Evolutionary conservation across 1,139 yeast species (phyloP).

Genomic region (Candida anutae): DNA sequence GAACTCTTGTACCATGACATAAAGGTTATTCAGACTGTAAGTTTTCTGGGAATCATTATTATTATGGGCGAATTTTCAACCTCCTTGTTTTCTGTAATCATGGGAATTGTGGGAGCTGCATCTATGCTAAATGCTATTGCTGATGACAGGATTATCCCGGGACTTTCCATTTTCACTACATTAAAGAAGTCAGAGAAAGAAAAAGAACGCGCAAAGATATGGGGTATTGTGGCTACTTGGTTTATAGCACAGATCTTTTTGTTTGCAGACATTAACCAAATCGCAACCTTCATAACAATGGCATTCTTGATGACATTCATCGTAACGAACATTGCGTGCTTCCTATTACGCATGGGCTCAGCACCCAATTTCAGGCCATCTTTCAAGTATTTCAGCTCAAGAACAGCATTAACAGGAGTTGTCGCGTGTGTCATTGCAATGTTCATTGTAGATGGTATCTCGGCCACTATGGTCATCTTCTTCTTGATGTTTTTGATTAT

Average conservation of each 20-base stretch:
- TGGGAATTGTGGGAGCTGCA: slow-evolving; percentile 94
- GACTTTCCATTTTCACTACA: slow-evolving; percentile 51
- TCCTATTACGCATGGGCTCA: slow-evolving; percentile 74
- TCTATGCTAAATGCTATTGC: slow-evolving; percentile 86
- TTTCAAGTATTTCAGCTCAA: slow-evolving; percentile 74
- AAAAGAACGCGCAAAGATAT: slow-evolving; percentile 49
- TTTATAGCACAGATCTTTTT: slow-evolving; percentile 72
- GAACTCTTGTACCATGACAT: slow-evolving; percentile 67
- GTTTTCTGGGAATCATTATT: slow-evolving; percentile 59
- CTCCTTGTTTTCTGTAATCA: slow-evolving; percentile 82
- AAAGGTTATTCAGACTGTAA: slow-evolving; percentile 77
- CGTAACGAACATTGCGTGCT: slow-evolving; percentile 89
- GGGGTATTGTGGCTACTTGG: slow-evolving; percentile 63
- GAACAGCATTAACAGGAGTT: slow-evolving; percentile 76
- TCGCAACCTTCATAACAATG: slow-evolving; percentile 94
- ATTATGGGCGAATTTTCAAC: slow-evolving; percentile 88
- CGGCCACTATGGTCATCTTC: slow-evolving; percentile 70
- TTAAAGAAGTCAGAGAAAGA: slow-evolving; percentile 30
- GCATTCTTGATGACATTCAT: slow-evolving; percentile 93
- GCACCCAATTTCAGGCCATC: slow-evolving; percentile 98
- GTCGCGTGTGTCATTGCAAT: slow-evolving; percentile 67
- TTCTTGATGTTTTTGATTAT: slow-evolving; percentile 60
- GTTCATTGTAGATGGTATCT: slow-evolving; percentile 89
- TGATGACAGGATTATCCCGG: slow-evolving; percentile 78
- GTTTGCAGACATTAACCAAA: slow-evolving; percentile 84